Conservation (phyloP, 768 basidiomycete species). For the Pholiota microspora region DNA sequence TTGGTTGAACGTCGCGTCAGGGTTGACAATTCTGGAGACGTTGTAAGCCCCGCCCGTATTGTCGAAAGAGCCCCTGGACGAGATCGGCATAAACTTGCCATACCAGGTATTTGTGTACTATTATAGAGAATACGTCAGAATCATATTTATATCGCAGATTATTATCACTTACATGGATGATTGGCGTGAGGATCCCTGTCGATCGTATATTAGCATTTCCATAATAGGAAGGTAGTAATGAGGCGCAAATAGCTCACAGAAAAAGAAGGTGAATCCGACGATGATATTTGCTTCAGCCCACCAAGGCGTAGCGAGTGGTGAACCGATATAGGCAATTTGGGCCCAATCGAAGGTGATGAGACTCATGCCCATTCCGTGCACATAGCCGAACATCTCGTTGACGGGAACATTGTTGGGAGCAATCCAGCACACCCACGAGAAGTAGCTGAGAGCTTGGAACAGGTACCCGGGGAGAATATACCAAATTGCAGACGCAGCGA, state of each 20-base stretch:
- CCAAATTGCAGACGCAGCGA: conserved; percentile 57
- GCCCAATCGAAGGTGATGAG: conserved; percentile 82
- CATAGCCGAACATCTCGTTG: conserved; percentile 76
- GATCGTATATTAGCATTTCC: background rate
- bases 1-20: conserved; percentile 53
- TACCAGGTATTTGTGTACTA: conserved; percentile 67
- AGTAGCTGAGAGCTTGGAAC: conserved; percentile 63
- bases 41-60: conserved; percentile 60
- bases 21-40: conserved; percentile 51
- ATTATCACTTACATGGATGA: conserved; percentile 44
- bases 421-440: conserved; percentile 64
- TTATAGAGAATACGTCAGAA: conserved; percentile 1
- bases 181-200: conserved; percentile 55
- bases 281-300: conserved; percentile 77
- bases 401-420: conserved; percentile 64
- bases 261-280: conserved; percentile 63
- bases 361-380: conserved; percentile 64
- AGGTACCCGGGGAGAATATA: conserved; percentile 74
- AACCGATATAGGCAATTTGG: conserved; percentile 67
- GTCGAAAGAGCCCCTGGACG: conserved; percentile 64
- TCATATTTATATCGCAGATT: conserved; percentile 3
- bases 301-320: conserved; percentile 79
- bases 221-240: background rate
- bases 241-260: conserved; percentile 39
- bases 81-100: conserved; percentile 61